Percentiles rank a stretch among this genome's conserved stretches.
Evolutionary conservation across 148 eudicot genomes (phyloP).

Genomic region (Rheum nobile): DNA sequence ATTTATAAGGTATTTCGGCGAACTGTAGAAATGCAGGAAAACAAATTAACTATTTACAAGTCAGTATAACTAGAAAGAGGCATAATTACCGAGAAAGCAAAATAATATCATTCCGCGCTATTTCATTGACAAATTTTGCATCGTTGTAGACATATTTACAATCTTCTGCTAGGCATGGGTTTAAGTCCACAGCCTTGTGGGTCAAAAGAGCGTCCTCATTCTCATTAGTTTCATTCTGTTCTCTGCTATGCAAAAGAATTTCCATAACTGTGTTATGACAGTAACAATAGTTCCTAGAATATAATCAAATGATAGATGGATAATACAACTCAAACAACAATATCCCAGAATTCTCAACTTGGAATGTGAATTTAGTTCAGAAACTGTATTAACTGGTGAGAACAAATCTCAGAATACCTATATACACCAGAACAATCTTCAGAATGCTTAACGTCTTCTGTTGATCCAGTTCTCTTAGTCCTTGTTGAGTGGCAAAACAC

Average conservation of each 20-base stretch:
- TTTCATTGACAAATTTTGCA: slow-evolving; percentile 82
- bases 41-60: background rate
- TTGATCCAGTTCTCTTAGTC: slow-evolving; percentile 38
- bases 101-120: slow-evolving; percentile 76
- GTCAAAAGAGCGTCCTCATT: slow-evolving; percentile 23
- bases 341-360: background rate
- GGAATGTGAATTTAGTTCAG: background rate
- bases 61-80: background rate
- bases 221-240: slow-evolving; percentile 20
- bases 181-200: slow-evolving; percentile 21
- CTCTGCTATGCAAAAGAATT: slow-evolving; percentile 22
- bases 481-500: slow-evolving; percentile 42
- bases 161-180: slow-evolving; percentile 61
- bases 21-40: background rate
- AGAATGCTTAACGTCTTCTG: slow-evolving; percentile 26
- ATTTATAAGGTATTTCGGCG: background rate
- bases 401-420: slow-evolving; percentile 30
- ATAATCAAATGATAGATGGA: background rate
- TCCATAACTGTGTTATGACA: background rate
- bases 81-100: slow-evolving; percentile 76
- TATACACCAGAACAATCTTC: slow-evolving; percentile 33
- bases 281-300: background rate
- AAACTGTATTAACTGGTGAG: background rate
- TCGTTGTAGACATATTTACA: slow-evolving; percentile 65
- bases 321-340: background rate